These are phyloP conservation scores for Tagetes erecta DNA, from an alignment of 129 eudicot species.

Conservation along the genomic window DNA sequence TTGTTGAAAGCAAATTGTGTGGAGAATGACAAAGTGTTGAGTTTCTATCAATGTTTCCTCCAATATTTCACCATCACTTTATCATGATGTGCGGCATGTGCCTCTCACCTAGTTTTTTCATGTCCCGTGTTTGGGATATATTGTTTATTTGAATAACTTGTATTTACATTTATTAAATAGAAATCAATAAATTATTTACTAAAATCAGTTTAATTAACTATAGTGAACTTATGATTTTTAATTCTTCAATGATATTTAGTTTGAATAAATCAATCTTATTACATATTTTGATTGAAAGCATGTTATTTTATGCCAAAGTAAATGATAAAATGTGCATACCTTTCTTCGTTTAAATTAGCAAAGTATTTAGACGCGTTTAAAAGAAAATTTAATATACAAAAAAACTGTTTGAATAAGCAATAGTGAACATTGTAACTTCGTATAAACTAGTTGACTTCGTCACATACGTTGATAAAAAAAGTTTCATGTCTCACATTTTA, in stretches of 20 bases:
- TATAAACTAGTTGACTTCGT: too few species aligned
- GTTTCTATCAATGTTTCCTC: conserved; percentile 40
- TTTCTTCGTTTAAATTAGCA: too few species aligned
- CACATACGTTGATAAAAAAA: too few species aligned
- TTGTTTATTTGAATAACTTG: background rate
- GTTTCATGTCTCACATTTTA: too few species aligned
- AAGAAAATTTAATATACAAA: too few species aligned
- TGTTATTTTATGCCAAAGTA: too few species aligned
- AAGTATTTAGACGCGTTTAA: background rate
- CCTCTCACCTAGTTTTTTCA: conserved; percentile 16
- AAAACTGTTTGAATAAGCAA: too few species aligned
- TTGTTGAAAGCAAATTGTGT: conserved; percentile 30
- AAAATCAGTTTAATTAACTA: background rate
- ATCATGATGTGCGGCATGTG: conserved; percentile 27
- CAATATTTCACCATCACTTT: conserved; percentile 37
- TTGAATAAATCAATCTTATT: background rate
- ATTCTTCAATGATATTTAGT: too few species aligned
- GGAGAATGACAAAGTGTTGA: conserved; percentile 33
- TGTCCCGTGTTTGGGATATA: background rate
- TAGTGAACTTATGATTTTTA: background rate
- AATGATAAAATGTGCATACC: background rate
- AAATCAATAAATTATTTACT: background rate
- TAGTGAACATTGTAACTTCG: background rate
- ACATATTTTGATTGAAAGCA: background rate
- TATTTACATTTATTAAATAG: background rate